Evolutionary conservation across 805 yeast species (phyloP).

Genomic region (Schizosaccharomyces octosporus): DNA sequence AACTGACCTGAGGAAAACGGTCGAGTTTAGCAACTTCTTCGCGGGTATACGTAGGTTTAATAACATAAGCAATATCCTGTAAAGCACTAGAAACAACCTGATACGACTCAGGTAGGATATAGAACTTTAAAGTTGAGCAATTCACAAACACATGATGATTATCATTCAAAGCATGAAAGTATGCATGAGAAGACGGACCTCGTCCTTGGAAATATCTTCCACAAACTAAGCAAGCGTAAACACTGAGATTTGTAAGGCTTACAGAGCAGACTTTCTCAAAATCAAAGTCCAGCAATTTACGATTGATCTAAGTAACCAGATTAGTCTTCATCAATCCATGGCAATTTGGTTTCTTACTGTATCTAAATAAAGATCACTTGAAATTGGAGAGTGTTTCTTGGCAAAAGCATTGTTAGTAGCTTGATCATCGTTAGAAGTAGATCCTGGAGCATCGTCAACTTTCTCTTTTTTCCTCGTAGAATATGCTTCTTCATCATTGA

Average conservation of each 20-base stretch:
- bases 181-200: constrained; percentile 37
- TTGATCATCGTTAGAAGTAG: background rate
- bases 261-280: constrained; percentile 41
- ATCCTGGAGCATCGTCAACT: background rate
- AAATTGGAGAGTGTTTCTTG: background rate
- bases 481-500: background rate
- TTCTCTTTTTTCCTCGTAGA: background rate
- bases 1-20: constrained; percentile 9
- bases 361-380: background rate
- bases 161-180: constrained; percentile 35
- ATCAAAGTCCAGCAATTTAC: constrained; percentile 32
- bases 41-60: constrained; percentile 26
- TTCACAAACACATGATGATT: constrained; percentile 42
- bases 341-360: background rate
- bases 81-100: constrained; percentile 20
- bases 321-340: background rate
- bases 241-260: constrained; percentile 32
- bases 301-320: background rate
- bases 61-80: constrained; percentile 26
- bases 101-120: constrained; percentile 38
- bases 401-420: no score
- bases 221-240: constrained; percentile 51
- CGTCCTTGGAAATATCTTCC: constrained; percentile 48
- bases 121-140: constrained; percentile 24
- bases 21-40: constrained; percentile 17